These are phyloP conservation scores for sunflower (Helianthus annuus) DNA, from an alignment of 129 eudicot genomes.

Conservation along the genomic window HanXRQr2.0-SUNRISE NC_035438.2:17467757-17468256, in stretches of 20 bases:
- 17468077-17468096: slow-evolving; percentile 99
- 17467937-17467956: slow-evolving; percentile 51
- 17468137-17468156: not conserved
- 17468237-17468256: not conserved
- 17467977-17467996: not conserved
- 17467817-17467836: not conserved
- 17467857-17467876: slow-evolving; percentile 81
- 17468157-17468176: not conserved
- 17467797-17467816: too few relatives aligned
- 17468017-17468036: slow-evolving; percentile 93
- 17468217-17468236: not conserved
- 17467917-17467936: slow-evolving; percentile 90
- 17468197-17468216: not conserved
- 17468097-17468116: slow-evolving; percentile 95
- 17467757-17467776: slow-evolving; percentile 63
- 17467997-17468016: slow-evolving; percentile 60
- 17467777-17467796: not conserved
- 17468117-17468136: slow-evolving; percentile 2
- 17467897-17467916: slow-evolving; percentile 97
- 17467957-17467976: not conserved
- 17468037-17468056: slow-evolving; percentile 97
- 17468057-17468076: slow-evolving; percentile 92
- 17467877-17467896: slow-evolving; percentile 99
- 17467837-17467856: slow-evolving; percentile 88
- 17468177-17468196: not conserved